Conservation (phyloP, 148 eudicot species). For the Spergularia bocconei region DNA sequence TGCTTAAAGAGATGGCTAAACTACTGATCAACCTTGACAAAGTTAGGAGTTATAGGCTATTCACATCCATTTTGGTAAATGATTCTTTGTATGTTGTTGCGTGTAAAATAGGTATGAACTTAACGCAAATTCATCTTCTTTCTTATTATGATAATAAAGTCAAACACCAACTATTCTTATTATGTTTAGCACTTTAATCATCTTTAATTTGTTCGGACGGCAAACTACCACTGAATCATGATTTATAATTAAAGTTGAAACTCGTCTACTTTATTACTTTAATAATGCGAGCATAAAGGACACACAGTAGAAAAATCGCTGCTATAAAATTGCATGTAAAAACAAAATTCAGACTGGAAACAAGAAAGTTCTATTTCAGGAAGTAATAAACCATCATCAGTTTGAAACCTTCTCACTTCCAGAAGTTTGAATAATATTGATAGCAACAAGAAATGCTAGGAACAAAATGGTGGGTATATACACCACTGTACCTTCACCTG, state of each 20-base stretch:
- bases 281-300: no score
- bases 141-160: not conserved
- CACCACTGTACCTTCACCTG: not conserved
- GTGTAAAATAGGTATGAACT: not conserved
- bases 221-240: no score
- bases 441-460: not conserved
- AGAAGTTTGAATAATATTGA: slow-evolving; percentile 1
- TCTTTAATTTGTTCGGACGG: no score
- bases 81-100: not conserved
- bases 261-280: no score
- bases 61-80: not conserved
- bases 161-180: not conserved
- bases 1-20: not conserved
- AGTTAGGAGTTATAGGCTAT: not conserved
- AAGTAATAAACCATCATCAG: not conserved
- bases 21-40: not conserved
- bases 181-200: no score
- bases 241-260: no score
- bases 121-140: not conserved
- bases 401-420: not conserved
- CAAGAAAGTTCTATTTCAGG: not conserved
- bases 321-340: no score
- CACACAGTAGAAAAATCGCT: no score
- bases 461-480: not conserved
- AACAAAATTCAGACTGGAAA: not conserved